These are phyloP conservation scores for Alternaria sp. DNA, from an alignment of 2,329 filamentous ascomycete species.

Conservation along the genomic window DNA sequence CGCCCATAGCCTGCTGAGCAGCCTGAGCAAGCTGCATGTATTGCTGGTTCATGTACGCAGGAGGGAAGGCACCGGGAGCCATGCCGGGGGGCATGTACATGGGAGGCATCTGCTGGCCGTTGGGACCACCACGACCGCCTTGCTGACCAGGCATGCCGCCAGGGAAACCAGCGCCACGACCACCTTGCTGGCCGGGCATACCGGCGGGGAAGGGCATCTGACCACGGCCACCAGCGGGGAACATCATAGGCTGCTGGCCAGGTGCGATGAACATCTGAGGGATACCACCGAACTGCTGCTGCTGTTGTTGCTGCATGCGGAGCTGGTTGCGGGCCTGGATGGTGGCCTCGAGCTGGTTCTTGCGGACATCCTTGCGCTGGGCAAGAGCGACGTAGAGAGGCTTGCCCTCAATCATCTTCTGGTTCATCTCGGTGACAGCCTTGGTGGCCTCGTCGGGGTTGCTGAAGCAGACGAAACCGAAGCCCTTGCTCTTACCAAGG, in stretches of 20 bases:
- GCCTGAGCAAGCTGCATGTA: slow-evolving; percentile 82
- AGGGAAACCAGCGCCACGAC: slow-evolving; percentile 85
- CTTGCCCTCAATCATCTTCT: slow-evolving; percentile 97
- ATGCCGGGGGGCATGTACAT: slow-evolving; percentile 77
- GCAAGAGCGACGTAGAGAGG: slow-evolving; percentile 96
- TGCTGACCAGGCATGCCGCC: slow-evolving; percentile 81
- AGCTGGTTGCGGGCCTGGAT: slow-evolving; percentile 99
- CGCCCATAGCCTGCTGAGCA: slow-evolving; percentile 61
- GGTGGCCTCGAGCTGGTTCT: slow-evolving; percentile 97
- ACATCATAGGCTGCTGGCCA: slow-evolving; percentile 72
- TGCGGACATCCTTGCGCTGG: slow-evolving; percentile 99
- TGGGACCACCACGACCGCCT: slow-evolving; percentile 82
- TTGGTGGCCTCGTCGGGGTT: slow-evolving; percentile 99
- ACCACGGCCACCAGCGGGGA: slow-evolving; percentile 63
- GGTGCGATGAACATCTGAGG: slow-evolving; percentile 91
- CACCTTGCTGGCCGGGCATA: slow-evolving; percentile 75
- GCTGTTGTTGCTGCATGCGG: slow-evolving; percentile 96
- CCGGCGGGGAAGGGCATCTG: slow-evolving; percentile 66
- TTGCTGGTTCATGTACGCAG: slow-evolving; percentile 78
- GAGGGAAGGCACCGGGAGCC: slow-evolving; percentile 71
- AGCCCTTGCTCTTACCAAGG: slow-evolving; percentile 98
- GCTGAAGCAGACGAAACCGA: slow-evolving; percentile 99
- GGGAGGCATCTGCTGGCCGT: slow-evolving; percentile 79
- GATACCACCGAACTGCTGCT: slow-evolving; percentile 55
- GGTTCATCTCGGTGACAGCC: slow-evolving; percentile 99